Base-by-base conservation (phyloP, 352 stramenopile species). In the Aphanomyces cochlioides region DNA sequence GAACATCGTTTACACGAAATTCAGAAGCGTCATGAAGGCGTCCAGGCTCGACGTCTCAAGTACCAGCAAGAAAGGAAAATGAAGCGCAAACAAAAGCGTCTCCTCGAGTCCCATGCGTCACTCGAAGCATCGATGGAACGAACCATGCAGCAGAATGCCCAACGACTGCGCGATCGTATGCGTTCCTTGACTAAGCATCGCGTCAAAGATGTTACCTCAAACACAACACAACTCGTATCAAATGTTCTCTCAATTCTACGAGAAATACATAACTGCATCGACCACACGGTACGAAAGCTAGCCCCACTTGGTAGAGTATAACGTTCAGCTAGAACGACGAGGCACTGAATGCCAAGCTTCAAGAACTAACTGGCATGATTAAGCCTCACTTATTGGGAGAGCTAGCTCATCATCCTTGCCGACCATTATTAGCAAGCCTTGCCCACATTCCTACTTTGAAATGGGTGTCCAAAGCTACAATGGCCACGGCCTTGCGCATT, bases 21-120 rank as follows among this genome's bases (percentile, higher is more conserved):
- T 47, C 64, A 70, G 21, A 54, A 56, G 37, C 64, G 64, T 5
- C 64, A 70, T 41, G 64, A 70, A 21, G 64, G 64, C 8, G 64
- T 70, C 7, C 48, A 64, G 41, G 64, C 64, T 1, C 64, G 64
- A 10, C 48, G 64, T 10, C 54, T 70, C 37, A 40, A 54, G 54
- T 70, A 70, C 47, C 64, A 70, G 39, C 64, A 70, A 34, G 64
- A 54, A 19, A 70, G 61, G 7, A 70, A 70, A 28, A 37, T 37
- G 28, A 40, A 40, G 6, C 6, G 54, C 28, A 61, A 61, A 36
- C 54, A 61, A 61, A 61, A 19, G 21, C 54, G 36, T 45, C 17
- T 10, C 50, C 54, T 43, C 3, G 10, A 40, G 10, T 37, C 12
- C 21, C 54, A 37, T 39, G 19, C 53, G 15, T 61, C 64, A 40